These are phyloP conservation scores for Xylaria intraflava DNA, from an alignment of 495 filamentous ascomycete genomes.

Conservation along the genomic window DNA sequence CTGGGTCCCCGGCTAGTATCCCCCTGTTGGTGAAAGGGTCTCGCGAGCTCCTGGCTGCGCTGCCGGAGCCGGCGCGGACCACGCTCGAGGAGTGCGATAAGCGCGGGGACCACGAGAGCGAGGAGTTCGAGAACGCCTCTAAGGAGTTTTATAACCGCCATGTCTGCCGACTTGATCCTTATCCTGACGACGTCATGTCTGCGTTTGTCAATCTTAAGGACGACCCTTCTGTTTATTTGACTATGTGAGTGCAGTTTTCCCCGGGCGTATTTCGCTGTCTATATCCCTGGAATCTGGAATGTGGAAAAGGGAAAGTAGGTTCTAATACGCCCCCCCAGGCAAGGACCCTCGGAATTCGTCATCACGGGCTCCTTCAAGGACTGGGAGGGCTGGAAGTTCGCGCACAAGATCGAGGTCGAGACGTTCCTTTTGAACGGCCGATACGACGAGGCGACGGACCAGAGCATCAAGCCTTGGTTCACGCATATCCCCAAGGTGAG, in stretches of 20 bases:
- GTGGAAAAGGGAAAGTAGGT: not conserved
- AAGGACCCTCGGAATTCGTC: slow-evolving; percentile 44
- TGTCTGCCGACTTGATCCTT: slow-evolving; percentile 37
- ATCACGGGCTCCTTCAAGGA: slow-evolving; percentile 39
- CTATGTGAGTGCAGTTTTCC: slow-evolving; percentile 31
- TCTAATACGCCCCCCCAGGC: slow-evolving; percentile 17
- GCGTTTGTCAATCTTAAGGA: slow-evolving; percentile 33
- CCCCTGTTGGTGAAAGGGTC: slow-evolving; percentile 5
- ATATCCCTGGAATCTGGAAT: not conserved
- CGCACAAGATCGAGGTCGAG: slow-evolving; percentile 37
- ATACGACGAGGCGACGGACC: slow-evolving; percentile 44
- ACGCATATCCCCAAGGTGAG: slow-evolving; percentile 35
- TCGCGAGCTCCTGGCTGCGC: not conserved
- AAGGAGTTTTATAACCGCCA: slow-evolving; percentile 35
- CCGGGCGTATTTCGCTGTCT: not conserved
- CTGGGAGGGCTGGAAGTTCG: slow-evolving; percentile 31
- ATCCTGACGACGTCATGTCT: slow-evolving; percentile 28
- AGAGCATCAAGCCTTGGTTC: slow-evolving; percentile 39
- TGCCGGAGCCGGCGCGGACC: not conserved
- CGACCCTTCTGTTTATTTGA: slow-evolving; percentile 39
- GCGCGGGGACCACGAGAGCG: slow-evolving; percentile 13
- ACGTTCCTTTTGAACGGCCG: slow-evolving; percentile 46
- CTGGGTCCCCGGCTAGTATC: slow-evolving; percentile 34
- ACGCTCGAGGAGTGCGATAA: slow-evolving; percentile 6
- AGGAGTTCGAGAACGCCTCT: slow-evolving; percentile 38